Evolutionary conservation across 495 filamentous ascomycete species (phyloP).

Genomic region (Penicillium argentinense): DNA sequence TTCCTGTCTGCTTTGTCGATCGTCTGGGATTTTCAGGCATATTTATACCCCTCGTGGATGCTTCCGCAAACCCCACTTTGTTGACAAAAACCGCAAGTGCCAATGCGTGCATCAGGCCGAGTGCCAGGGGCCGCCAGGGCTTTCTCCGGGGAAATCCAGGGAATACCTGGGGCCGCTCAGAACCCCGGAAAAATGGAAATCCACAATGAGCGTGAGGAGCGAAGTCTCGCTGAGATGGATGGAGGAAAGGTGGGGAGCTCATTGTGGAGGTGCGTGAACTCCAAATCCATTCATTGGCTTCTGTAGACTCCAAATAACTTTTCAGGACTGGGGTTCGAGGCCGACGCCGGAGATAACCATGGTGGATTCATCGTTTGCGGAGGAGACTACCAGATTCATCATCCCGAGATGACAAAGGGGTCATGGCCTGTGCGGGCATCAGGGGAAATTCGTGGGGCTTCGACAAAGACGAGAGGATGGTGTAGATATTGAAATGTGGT

Average conservation of each 20-base stretch:
- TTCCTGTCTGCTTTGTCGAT: neutral
- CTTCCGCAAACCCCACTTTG: neutral
- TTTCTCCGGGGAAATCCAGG: neutral
- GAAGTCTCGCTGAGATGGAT: no score
- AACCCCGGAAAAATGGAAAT: slow-evolving; percentile 1
- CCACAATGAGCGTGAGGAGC: slow-evolving; percentile 8
- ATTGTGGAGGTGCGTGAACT: no score
- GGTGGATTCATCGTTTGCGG: no score
- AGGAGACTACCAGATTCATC: slow-evolving; percentile 2
- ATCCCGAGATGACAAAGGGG: neutral
- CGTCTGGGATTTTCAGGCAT: neutral
- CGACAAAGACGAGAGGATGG: neutral
- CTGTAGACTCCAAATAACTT: no score
- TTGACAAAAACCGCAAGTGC: neutral
- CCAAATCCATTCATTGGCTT: no score
- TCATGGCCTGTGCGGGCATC: neutral
- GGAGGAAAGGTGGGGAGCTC: neutral
- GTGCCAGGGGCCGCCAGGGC: no score
- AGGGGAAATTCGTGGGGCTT: slow-evolving; percentile 1
- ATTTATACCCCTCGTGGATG: neutral
- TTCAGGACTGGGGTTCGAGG: no score
- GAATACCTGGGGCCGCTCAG: neutral
- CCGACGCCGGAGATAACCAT: no score
- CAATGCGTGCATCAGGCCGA: neutral
- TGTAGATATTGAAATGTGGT: neutral